phyloP scores from a whole-genome alignment of 108 stramenopile genomes.

The Asterionellopsis glacialis region DNA sequence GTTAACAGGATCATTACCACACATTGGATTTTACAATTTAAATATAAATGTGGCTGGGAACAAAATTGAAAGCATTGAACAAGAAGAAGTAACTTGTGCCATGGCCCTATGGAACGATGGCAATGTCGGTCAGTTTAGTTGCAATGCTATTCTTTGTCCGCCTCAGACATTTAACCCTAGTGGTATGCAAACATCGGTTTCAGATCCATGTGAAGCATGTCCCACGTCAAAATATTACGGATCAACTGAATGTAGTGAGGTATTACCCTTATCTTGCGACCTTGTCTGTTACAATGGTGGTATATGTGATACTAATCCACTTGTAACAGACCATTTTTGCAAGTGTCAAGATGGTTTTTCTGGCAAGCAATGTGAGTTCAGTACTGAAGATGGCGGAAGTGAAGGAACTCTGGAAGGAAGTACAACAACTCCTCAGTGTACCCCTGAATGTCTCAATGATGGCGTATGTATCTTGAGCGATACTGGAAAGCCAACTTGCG shows the following conservation, averaged over 20 bases:
- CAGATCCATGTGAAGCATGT: constrained; percentile 42
- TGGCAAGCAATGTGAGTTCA: no score
- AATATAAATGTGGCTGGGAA: constrained; percentile 70
- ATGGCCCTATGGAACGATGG: constrained; percentile 60
- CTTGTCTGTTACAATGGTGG: no score
- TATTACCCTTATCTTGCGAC: no score
- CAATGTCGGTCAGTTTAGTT: constrained; percentile 43
- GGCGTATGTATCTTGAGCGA: no score
- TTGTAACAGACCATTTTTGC: no score
- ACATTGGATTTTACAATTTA: constrained; percentile 11
- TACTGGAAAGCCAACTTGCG: no score
- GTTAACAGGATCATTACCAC: constrained; percentile 40
- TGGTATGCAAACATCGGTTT: constrained; percentile 52
- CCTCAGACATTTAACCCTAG: constrained; percentile 47
- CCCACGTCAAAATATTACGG: constrained; percentile 10
- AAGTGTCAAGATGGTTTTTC: no score
- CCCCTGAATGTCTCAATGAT: no score
- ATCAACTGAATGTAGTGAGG: not conserved
- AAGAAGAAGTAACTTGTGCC: constrained; percentile 45
- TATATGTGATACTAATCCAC: no score
- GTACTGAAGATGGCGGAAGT: no score
- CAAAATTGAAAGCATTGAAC: constrained; percentile 39
- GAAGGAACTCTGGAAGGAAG: no score
- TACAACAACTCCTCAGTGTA: no score
- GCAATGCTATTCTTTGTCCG: constrained; percentile 71